phyloP scores from a whole-genome alignment of 1,284 basidiomycete genomes.

The Coniferiporia weirii region DNA sequence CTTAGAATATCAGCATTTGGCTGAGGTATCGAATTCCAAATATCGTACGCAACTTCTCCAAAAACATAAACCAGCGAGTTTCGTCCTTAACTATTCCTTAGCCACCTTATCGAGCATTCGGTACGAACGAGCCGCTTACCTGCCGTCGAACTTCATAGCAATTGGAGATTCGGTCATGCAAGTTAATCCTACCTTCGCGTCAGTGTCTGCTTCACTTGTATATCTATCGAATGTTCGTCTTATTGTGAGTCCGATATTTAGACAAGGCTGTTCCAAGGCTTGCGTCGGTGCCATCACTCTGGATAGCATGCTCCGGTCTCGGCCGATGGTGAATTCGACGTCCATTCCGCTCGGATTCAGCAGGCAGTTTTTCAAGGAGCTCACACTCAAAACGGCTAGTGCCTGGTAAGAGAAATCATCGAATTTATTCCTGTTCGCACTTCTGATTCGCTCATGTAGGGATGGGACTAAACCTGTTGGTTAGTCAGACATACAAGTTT shows the following conservation, averaged over 20 bases:
- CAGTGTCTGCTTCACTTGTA: neutral
- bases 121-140: constrained; percentile 14
- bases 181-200: constrained; percentile 19
- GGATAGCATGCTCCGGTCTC: constrained; percentile 17
- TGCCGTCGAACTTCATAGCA: constrained; percentile 19
- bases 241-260: constrained; percentile 1
- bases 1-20: constrained; percentile 1
- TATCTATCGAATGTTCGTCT: neutral
- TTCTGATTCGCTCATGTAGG: constrained; percentile 9
- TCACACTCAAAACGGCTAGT: neutral
- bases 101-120: constrained; percentile 16
- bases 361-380: constrained; percentile 9
- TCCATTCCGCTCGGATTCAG: constrained; percentile 3
- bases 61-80: neutral
- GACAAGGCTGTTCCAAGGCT: constrained; percentile 18
- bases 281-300: constrained; percentile 14
- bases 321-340: neutral
- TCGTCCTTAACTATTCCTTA: neutral
- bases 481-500: neutral
- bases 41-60: constrained; percentile 7
- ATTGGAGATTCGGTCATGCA: constrained; percentile 20
- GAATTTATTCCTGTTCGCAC: neutral
- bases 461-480: constrained; percentile 18
- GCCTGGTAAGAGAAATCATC: constrained; percentile 11
- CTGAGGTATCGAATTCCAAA: constrained; percentile 2